Evolutionary conservation across 208 protist species (phyloP), one percentile per base, ranked within the genome.

Genomic region (Blechomonas ayalai): DNA sequence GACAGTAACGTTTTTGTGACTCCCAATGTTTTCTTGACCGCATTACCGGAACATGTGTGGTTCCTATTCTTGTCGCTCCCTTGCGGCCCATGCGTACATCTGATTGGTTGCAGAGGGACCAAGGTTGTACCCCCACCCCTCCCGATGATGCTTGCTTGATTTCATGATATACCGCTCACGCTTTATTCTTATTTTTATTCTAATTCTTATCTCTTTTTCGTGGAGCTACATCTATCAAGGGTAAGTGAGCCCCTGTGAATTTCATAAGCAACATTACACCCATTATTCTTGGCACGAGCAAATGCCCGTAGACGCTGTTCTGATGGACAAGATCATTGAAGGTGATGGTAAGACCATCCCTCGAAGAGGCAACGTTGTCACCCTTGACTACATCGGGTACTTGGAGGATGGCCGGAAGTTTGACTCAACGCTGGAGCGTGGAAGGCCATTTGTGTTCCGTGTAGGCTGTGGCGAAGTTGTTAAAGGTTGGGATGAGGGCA

Each of bases 401-500:
- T 56, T 84, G 13, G 72, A 77, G 31, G 84, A 95, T 33, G 83
- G 83, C 31, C 77, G 65, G 40, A 80, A 74, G 63, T 95, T 95
- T 47, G 89, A 95, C 70, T 90, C 78, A 25, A 91, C 83, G 15
- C 63, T 82, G 24, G 76, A 86, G 24, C 62, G 86, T n/a, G 77
- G 75, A n/a, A 84, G 82, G 61, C 91, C 92, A 1, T 95, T 96
- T 68, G 83, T 93, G 23, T 97, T 97, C 49, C 73, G 81, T 34
- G 78, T 97, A 0, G 86, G 86, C 13, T 84, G 78, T 37, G 92
- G 90, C 15, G 77, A 97, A 67, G 92, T 96, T 8, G 84, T 97
- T 46, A 82, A 91, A 44, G 92, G 92, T 22, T 97, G 92, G 90
- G 92, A 97, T 49, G 82, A 95, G 60, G 92, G 92, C n/a, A 90